Conservation (phyloP, 306 rosid species). For the Ormosia emarginata region DNA sequence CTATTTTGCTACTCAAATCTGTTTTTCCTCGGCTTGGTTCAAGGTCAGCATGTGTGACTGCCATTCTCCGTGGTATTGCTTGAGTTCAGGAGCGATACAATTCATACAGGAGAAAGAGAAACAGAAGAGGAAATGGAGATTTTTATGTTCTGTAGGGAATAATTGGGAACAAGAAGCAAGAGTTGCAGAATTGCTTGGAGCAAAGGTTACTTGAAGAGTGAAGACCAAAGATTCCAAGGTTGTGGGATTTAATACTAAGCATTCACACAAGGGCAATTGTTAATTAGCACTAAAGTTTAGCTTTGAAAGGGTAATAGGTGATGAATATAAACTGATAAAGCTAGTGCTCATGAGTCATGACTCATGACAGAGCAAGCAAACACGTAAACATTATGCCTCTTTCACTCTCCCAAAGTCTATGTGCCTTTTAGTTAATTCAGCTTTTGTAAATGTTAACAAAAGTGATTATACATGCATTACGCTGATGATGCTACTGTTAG, state of each 20-base stretch:
- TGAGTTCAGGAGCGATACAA: background rate
- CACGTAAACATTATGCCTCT: background rate
- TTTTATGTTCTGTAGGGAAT: background rate
- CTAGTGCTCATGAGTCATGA: background rate
- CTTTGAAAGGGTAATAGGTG: conserved; percentile 1
- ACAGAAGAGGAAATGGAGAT: background rate
- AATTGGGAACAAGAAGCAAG: conserved; percentile 5
- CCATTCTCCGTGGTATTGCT: conserved; percentile 39
- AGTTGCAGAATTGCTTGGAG: conserved; percentile 51
- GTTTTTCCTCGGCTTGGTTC: conserved; percentile 43
- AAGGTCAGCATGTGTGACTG: conserved; percentile 76
- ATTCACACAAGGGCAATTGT: conserved; percentile 26
- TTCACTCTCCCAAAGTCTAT: background rate
- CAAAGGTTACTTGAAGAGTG: conserved; percentile 67
- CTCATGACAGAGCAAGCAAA: background rate
- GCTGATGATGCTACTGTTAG: too few species aligned
- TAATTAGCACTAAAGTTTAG: conserved; percentile 8
- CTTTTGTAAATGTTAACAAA: background rate
- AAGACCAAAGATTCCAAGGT: conserved; percentile 47
- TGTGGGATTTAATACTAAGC: conserved; percentile 25
- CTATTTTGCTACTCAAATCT: conserved; percentile 50
- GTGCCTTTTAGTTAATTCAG: background rate
- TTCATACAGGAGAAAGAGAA: conserved; percentile 2
- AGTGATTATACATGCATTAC: background rate
- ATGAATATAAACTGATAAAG: conserved; percentile 27